A percentile compares a stretch with the other conserved stretches of the same genome.
Evolutionary conservation across 305 asterid species (phyloP).

Genomic region (Fraxinus greggii): DNA sequence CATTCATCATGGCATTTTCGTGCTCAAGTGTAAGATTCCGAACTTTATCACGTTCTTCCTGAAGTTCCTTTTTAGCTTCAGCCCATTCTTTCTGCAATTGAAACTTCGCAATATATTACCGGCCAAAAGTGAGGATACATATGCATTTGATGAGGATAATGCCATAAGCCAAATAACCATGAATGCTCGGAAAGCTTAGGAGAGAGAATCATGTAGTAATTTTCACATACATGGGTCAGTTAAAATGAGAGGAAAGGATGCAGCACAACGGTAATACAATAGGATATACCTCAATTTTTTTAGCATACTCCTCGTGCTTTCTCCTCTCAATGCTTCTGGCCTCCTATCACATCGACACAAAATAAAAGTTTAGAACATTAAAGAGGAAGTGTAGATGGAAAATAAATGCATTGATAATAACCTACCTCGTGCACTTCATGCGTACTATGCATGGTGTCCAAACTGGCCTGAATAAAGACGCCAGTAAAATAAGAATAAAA

Average conservation of each 20-base stretch:
- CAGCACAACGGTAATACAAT: slow-evolving; percentile 17
- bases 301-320: slow-evolving; percentile 62
- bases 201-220: background rate
- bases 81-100: slow-evolving; percentile 86
- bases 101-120: slow-evolving; percentile 9
- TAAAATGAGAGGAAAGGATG: background rate
- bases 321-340: slow-evolving; percentile 72
- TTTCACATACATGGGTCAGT: slow-evolving; percentile 10
- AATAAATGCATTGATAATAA: slow-evolving; percentile 17
- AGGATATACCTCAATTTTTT: slow-evolving; percentile 60
- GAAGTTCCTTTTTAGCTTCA: slow-evolving; percentile 83
- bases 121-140: slow-evolving; percentile 8
- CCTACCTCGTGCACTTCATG: slow-evolving; percentile 84
- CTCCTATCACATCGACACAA: slow-evolving; percentile 43
- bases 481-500: slow-evolving; percentile 3
- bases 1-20: slow-evolving; percentile 55
- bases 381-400: background rate
- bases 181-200: background rate
- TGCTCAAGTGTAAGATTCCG: slow-evolving; percentile 67
- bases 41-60: slow-evolving; percentile 72
- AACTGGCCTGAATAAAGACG: slow-evolving; percentile 57
- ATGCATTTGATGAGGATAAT: background rate
- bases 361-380: slow-evolving; percentile 11
- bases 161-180: background rate
- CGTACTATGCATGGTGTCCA: slow-evolving; percentile 81